Evolutionary conservation across 176 grass and related monocot genomes (phyloP), one percentile per base, ranked within the genome.

Genomic region (Oryza nivara): DNA sequence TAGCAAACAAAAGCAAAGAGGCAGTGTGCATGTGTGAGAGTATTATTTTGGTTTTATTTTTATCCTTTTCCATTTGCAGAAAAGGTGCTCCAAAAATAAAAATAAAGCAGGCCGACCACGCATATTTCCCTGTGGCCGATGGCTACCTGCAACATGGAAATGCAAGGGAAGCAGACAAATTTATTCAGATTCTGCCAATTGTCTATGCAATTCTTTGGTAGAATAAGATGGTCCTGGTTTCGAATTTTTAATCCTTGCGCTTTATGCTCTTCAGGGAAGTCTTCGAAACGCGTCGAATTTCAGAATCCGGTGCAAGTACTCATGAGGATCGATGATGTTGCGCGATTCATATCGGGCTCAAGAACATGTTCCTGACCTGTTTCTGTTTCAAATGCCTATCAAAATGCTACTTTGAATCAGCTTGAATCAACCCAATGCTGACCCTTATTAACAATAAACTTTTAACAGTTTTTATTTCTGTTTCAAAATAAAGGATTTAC

Each of bases 151-250:
- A 86, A 32, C 80, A 90, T 72, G 78, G 65, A 77, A 67, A 90
- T 83, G 80, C 69, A 75, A 70, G 49, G 70, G 70, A 80, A 83
- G 41, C 75, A 83, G 68, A 87, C 84, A 87, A 87, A 79, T 87
- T 70, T 80, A 80, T 80, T 90, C 75, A 65, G 75, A 90, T 90
- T 87, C 75, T 52, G 84, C 88, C 82, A 86, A 82, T 77, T 85
- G 52, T 72, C 78, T 77, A 83, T 79, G 65, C 79, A 90, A 75
- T 64, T 87, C 70, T 74, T 79, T 65, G 84, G 80, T 85, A 71
- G 82, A 85, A 85, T 71, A 63, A 44, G 78, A 87, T 75, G 89
- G 75, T 80, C 80, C 75, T 30, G 16, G 44, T 83, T 51, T 74
- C 16, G 61, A 79, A 44, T 83, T 87, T 83, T 90, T 69, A 87